Conservation (phyloP, 2,329 filamentous ascomycete genomes). For the Rhynchosporium secalis region DNA sequence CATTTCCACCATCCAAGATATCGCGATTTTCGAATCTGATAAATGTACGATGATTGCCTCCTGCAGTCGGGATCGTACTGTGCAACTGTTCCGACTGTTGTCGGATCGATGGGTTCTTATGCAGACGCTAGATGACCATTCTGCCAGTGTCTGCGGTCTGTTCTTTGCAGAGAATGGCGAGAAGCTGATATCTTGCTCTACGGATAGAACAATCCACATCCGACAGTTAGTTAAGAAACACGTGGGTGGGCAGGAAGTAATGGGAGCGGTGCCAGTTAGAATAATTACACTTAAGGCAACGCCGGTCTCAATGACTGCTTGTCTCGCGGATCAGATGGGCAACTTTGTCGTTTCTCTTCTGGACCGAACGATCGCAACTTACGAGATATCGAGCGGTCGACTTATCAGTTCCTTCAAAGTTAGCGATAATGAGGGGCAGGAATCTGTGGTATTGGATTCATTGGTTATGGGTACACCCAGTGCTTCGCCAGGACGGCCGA, state of each 20-base stretch:
- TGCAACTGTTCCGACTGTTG: constrained; percentile 75
- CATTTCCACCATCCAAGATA: constrained; percentile 78
- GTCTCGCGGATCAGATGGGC: constrained; percentile 54
- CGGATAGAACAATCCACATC: constrained; percentile 83
- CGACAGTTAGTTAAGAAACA: constrained; percentile 75
- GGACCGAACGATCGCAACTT: constrained; percentile 61
- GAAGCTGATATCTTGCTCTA: constrained; percentile 77
- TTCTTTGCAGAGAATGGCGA: constrained; percentile 70
- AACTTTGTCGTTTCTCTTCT: constrained; percentile 59
- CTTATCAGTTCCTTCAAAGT: constrained; percentile 76
- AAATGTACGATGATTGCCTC: constrained; percentile 71
- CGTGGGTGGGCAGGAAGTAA: constrained; percentile 55
- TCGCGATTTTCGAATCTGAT: constrained; percentile 68
- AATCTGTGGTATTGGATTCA: constrained; percentile 81
- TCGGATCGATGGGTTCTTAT: constrained; percentile 69
- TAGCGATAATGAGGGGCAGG: constrained; percentile 74
- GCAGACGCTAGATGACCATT: constrained; percentile 90
- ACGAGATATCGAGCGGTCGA: constrained; percentile 66
- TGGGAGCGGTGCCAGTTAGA: constrained; percentile 75
- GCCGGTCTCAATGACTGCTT: constrained; percentile 78
- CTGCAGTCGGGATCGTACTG: constrained; percentile 85
- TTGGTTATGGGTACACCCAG: constrained; percentile 64
- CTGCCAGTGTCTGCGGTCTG: constrained; percentile 78
- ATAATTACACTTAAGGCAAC: constrained; percentile 83
- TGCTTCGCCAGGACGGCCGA: constrained; percentile 52